Evolutionary conservation across 2,329 filamentous ascomycete species (phyloP).

Genomic region (Talaromyces piceae): DNA sequence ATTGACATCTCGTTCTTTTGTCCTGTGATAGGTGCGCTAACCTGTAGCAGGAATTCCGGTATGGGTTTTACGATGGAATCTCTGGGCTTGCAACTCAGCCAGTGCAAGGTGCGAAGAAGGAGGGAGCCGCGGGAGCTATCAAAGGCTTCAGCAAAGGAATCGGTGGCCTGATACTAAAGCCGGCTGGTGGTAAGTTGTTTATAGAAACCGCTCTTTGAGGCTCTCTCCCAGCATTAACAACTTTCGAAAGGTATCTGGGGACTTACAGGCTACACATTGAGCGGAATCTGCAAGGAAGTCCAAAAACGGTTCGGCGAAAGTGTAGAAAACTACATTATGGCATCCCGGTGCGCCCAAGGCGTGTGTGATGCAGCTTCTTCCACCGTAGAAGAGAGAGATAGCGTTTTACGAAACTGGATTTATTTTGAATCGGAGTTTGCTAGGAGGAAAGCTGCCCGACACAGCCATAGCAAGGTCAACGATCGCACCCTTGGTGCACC

Average conservation of each 20-base stretch:
- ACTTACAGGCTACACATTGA: slow-evolving; percentile 73
- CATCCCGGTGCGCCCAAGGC: slow-evolving; percentile 68
- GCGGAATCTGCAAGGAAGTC: slow-evolving; percentile 72
- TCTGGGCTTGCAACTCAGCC: slow-evolving; percentile 76
- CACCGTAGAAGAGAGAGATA: slow-evolving; percentile 52
- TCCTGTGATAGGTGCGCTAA: background rate
- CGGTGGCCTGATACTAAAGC: slow-evolving; percentile 72
- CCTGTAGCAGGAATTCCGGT: slow-evolving; percentile 53
- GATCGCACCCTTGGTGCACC: slow-evolving; percentile 1
- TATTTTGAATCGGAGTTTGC: slow-evolving; percentile 51
- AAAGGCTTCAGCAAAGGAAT: slow-evolving; percentile 79
- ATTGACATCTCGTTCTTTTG: background rate
- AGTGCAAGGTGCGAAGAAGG: slow-evolving; percentile 58
- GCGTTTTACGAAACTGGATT: slow-evolving; percentile 62
- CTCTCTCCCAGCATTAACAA: too few species aligned
- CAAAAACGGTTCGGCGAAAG: slow-evolving; percentile 62
- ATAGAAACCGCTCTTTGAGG: too few species aligned
- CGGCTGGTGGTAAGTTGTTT: slow-evolving; percentile 58
- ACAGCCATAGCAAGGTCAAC: slow-evolving; percentile 40
- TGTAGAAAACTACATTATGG: slow-evolving; percentile 71
- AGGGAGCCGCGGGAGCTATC: slow-evolving; percentile 58
- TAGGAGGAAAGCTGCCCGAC: slow-evolving; percentile 30
- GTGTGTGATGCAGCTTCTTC: slow-evolving; percentile 42
- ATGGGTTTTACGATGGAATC: slow-evolving; percentile 73
- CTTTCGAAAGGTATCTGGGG: slow-evolving; percentile 51